These are phyloP conservation scores for Rhododendron vialii DNA, from an alignment of 148 eudicot genomes.

Conservation along the genomic window DNA sequence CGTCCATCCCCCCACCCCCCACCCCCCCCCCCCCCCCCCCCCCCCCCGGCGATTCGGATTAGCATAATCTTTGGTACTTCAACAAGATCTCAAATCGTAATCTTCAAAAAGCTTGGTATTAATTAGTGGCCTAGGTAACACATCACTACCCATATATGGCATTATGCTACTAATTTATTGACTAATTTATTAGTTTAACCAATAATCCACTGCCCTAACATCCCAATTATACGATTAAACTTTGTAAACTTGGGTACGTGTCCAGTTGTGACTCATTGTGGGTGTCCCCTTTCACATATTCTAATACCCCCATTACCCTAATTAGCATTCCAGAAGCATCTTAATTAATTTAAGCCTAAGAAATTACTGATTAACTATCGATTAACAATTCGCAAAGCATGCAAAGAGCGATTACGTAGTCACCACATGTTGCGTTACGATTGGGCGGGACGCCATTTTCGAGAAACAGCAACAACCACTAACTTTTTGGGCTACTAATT, in stretches of 20 bases:
- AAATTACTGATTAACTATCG: background rate
- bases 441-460: constrained; percentile 35
- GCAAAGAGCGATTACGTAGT: constrained; percentile 9
- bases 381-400: constrained; percentile 11
- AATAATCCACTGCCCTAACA: constrained; percentile 19
- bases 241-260: constrained; percentile 25
- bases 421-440: constrained; percentile 33
- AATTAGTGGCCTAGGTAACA: constrained; percentile 13
- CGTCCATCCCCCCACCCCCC: background rate
- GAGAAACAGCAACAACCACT: constrained; percentile 30
- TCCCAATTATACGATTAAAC: background rate
- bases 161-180: constrained; percentile 19
- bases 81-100: constrained; percentile 1
- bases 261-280: constrained; percentile 36
- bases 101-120: constrained; percentile 17
- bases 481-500: background rate
- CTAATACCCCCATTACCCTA: constrained; percentile 30
- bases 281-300: constrained; percentile 14
- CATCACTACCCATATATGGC: constrained; percentile 44
- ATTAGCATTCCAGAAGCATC: constrained; percentile 47
- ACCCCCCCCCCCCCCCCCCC: no score
- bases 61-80: background rate
- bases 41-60: background rate
- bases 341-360: background rate
- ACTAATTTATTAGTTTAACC: constrained; percentile 13